Base-by-base conservation (phyloP, 441 rosid genomes). In the Adansonia madagascariensis region DNA sequence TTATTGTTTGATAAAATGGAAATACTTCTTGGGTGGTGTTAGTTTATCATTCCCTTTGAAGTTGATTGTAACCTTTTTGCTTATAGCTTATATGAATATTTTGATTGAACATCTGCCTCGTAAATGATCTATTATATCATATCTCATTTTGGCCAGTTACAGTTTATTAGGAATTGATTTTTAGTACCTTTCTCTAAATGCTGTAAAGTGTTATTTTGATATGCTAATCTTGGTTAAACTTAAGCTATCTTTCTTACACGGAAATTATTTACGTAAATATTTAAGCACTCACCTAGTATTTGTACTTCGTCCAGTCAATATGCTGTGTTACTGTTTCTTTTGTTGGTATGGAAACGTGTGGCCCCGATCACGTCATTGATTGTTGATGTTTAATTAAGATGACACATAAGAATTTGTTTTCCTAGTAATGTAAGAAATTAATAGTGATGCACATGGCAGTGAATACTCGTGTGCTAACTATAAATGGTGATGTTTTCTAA, bases 321-420 rank as follows among this genome's bases (percentile, higher is more conserved):
- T 50, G 44, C 3, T 5, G 10, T 11, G 0, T 55, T 55, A 55
- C 31, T 18, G 8, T 31, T 55, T 49, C 50, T 17, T 71, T 53
- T 55, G 2, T 53, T 55, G 10, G 5, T 9, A 6, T 55, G 63
- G 47, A 35, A 55, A 55, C 43, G 4, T 50, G 15, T 12, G 22
- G 15, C 14, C 46, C 8, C 17, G 10, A 20, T 53, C 39, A 18
- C 15, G 24, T 39, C 49, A n/a, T 8, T 3, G 0, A 1, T 55
- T 55, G 75, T 56, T 55, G 31, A 15, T 53, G 18, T 35, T 71
- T 71, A 53, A 71, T 53, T 55, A 71, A 71, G 31, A 8, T 69
- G 44, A 49, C 59, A 49, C 1, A 0, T 3, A 52, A 70, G 61
- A 70, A 31, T 70, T 70, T 17, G n/a, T 52, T 52, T 55, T 52